phyloP scores from a whole-genome alignment of 768 basidiomycete species.

The Dioszegia hungarica region DNA sequence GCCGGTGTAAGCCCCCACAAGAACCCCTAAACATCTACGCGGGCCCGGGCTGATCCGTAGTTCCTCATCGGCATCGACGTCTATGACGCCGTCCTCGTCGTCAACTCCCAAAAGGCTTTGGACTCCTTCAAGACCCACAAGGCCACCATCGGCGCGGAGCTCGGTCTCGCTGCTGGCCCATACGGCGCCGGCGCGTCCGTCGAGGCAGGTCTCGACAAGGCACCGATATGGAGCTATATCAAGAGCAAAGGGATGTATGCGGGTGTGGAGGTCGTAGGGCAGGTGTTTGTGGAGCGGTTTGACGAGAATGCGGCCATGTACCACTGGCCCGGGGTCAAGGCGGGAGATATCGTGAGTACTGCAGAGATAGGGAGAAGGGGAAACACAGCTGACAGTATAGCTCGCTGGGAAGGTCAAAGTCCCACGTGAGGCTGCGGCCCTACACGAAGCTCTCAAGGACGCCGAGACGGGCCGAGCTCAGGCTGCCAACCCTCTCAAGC shows the following conservation, averaged over 20 bases:
- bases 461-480: conserved; percentile 44
- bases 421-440: conserved; percentile 33
- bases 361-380: no score
- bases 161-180: conserved; percentile 47
- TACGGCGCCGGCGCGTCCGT: conserved; percentile 48
- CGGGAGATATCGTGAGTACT: conserved; percentile 47
- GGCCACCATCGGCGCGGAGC: conserved; percentile 41
- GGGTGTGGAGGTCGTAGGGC: conserved; percentile 47
- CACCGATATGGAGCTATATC: conserved; percentile 47
- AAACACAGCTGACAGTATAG: conserved; percentile 20
- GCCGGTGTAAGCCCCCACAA: conserved; percentile 28
- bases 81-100: conserved; percentile 48
- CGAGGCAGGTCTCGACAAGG: conserved; percentile 44
- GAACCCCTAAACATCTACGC: neutral
- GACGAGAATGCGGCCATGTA: conserved; percentile 49
- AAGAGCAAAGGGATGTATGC: conserved; percentile 46
- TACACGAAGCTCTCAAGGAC: conserved; percentile 36
- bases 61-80: conserved; percentile 49
- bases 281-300: conserved; percentile 46
- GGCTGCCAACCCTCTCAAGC: conserved; percentile 26
- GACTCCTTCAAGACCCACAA: conserved; percentile 48
- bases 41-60: conserved; percentile 1
- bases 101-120: conserved; percentile 43
- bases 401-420: conserved; percentile 42
- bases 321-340: conserved; percentile 46